Base-by-base conservation (phyloP, 176 grass and related monocot genomes). In the Oryza glaberrima region DNA sequence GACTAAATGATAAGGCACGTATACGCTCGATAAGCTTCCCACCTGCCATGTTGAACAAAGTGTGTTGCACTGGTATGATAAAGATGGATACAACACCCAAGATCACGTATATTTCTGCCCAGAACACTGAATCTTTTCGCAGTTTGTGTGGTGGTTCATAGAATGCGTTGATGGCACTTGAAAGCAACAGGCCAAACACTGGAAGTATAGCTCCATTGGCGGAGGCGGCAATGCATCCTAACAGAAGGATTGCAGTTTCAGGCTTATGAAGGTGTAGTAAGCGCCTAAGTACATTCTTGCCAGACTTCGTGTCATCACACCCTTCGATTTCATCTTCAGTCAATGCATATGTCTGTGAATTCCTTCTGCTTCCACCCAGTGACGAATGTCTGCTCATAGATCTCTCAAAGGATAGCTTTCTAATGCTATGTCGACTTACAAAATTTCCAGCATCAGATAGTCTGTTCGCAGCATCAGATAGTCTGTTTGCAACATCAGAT, bases 181-280 rank as follows among this genome's bases (percentile, higher is more conserved):
- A 90, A 67, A 93, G 71, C 63, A 90, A 60, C 25, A 93, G 64
- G 36, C 87, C 87, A 68, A 93, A 90, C 43, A 90, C 65, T 15
- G 91, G 91, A 81, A 92, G 81, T 87, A 92, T 87, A 80, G 85
- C 87, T 65, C 91, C 91, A 72, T 90, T 84, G 11, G 88, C 76
- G 14, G 70, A 32, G 1, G 91, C 83, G 3, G 84, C 87, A 38
- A 49, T 28, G 40, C 86, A 83, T 80, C 91, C 91, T 35, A 90
- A 68, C 51, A 92, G 2, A 75, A 92, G 48, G 41, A 92, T 85
- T 60, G 71, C 44, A 52, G 67, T 76, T 80, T 92, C 91, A 70
- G 79, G 84, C 79, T 90, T 92, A 88, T 92, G 88, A 19, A 92
- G 80, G 23, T 40, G 16, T 22, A 81, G 78, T 36, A 92, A 80